Evolutionary conservation across 345 rosid species (phyloP).

Genomic region (Punica granatum): DNA sequence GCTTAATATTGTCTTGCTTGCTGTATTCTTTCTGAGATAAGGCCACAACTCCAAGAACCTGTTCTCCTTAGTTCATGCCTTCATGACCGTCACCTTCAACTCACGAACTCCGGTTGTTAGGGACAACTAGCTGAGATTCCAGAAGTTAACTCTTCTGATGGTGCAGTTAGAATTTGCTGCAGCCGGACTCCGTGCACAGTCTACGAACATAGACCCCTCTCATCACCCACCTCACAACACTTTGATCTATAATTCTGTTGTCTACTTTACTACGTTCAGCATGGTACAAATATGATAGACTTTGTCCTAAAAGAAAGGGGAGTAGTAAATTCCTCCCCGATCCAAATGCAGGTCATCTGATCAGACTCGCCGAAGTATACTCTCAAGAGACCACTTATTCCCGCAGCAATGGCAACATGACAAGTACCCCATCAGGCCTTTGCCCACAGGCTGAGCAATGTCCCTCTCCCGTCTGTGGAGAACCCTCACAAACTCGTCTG

Average conservation of each 20-base stretch:
- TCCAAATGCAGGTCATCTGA: not conserved
- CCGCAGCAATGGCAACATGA: slow-evolving; percentile 39
- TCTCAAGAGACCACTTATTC: slow-evolving; percentile 19
- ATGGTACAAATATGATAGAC: not conserved
- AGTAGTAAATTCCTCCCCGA: not conserved
- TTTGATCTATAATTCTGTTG: not conserved
- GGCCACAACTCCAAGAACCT: not conserved
- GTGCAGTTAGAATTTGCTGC: not conserved
- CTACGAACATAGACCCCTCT: not conserved
- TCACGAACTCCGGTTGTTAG: not conserved
- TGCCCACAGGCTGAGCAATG: slow-evolving; percentile 50
- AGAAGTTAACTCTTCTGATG: not conserved
- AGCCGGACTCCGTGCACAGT: not conserved
- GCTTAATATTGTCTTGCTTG: not conserved
- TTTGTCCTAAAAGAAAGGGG: not conserved
- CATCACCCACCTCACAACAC: not conserved
- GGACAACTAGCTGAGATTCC: not conserved
- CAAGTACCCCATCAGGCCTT: slow-evolving; percentile 39
- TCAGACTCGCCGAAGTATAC: slow-evolving; percentile 15
- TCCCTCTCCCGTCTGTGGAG: slow-evolving; percentile 58
- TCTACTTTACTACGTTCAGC: not conserved
- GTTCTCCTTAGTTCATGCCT: not conserved
- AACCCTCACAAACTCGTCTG: slow-evolving; percentile 62
- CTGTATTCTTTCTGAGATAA: not conserved
- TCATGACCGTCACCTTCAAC: not conserved